A percentile compares a stretch with the other conserved stretches of the same genome.
Conservation (phyloP, 1,284 basidiomycete species). For the Mycosarcoma mackinlayi region DNA sequence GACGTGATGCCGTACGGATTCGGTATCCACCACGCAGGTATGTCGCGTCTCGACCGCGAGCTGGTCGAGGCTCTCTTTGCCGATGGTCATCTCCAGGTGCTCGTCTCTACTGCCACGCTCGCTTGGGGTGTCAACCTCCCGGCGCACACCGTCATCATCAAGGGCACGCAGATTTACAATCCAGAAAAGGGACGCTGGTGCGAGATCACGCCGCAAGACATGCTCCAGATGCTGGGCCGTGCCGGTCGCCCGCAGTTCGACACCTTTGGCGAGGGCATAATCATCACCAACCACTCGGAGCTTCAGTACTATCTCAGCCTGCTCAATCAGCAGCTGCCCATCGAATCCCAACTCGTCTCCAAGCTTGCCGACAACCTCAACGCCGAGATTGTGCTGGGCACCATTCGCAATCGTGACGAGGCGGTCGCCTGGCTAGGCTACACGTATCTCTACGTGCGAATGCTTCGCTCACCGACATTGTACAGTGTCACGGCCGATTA, state of each 20-base stretch:
- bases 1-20: constrained; percentile 97
- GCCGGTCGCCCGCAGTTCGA: constrained; percentile 98
- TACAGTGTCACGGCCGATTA: constrained; percentile 93
- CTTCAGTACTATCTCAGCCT: constrained; percentile 84
- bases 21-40: constrained; percentile 98
- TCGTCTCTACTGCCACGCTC: constrained; percentile 96
- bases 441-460: constrained; percentile 81
- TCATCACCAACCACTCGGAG: constrained; percentile 97
- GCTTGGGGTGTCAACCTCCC: constrained; percentile 99
- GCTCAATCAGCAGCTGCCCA: constrained; percentile 74
- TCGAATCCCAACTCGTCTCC: constrained; percentile 93
- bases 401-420: constrained; percentile 89
- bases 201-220: constrained; percentile 94
- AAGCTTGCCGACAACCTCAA: constrained; percentile 96
- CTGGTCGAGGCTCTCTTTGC: constrained; percentile 95
- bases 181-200: constrained; percentile 98
- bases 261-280: constrained; percentile 96
- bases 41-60: constrained; percentile 91
- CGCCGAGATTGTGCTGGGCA: constrained; percentile 96
- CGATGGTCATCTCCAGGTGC: constrained; percentile 90
- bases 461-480: constrained; percentile 88
- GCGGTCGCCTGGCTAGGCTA: constrained; percentile 86
- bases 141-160: constrained; percentile 98
- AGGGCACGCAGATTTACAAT: constrained; percentile 99
- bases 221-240: constrained; percentile 97